Evolutionary conservation across 176 grass and related monocot species (phyloP).

Genomic region (Avena sativa): DNA sequence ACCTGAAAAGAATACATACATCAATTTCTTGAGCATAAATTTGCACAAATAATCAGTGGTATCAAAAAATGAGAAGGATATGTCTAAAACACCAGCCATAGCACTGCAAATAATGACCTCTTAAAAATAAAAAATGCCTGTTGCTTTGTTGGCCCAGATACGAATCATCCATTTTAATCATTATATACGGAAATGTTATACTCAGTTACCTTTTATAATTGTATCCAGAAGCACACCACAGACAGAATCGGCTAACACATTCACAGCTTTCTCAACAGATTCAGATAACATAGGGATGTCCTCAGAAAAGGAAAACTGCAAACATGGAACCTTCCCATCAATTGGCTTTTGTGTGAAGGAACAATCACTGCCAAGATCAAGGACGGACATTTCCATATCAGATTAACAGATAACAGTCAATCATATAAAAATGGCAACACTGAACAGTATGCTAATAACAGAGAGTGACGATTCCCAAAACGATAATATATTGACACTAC

Average conservation of each 20-base stretch:
- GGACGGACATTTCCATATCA: conserved; percentile 27
- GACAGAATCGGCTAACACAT: conserved; percentile 72
- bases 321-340: conserved; percentile 55
- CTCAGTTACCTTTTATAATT: conserved; percentile 76
- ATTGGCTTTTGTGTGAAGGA: conserved; percentile 46
- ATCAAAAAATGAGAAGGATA: background rate
- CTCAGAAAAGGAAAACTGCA: conserved; percentile 74
- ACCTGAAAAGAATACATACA: background rate
- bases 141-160: background rate
- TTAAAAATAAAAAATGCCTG: background rate
- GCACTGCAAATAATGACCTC: background rate
- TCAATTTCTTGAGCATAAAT: background rate
- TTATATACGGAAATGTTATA: background rate
- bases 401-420: conserved; percentile 10
- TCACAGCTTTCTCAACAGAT: conserved; percentile 75
- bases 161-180: background rate
- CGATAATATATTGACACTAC: background rate
- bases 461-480: background rate
- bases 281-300: conserved; percentile 57
- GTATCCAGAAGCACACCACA: conserved; percentile 81
- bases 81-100: conserved; percentile 2
- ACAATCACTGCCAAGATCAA: conserved; percentile 62
- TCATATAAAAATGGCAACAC: conserved; percentile 13
- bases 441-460: background rate
- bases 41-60: conserved; percentile 1